Conservation (phyloP, 441 rosid genomes). For the Cnidoscolus chayamansa region DNA sequence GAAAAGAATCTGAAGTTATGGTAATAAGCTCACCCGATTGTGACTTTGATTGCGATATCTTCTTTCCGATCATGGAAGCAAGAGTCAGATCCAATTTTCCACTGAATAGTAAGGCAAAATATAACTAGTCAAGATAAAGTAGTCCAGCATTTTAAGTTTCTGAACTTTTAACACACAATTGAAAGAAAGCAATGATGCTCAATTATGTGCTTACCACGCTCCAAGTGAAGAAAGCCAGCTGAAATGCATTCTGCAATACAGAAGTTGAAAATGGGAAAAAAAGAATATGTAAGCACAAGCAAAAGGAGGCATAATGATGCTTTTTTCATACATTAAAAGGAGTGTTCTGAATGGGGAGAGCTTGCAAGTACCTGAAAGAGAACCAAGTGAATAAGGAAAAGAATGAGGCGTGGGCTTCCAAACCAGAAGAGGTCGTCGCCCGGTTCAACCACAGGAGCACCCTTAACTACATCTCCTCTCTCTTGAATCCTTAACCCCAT, state of each 20-base stretch:
- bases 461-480: constrained; percentile 84
- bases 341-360: not conserved
- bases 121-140: not conserved
- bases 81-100: constrained; percentile 39
- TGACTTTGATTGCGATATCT: constrained; percentile 59
- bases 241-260: constrained; percentile 69
- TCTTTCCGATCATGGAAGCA: constrained; percentile 59
- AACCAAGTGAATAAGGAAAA: constrained; percentile 72
- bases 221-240: constrained; percentile 82
- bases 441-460: constrained; percentile 86
- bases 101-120: constrained; percentile 38
- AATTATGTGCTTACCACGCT: constrained; percentile 43
- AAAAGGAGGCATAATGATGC: not conserved
- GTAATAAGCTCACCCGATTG: constrained; percentile 66
- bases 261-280: not conserved
- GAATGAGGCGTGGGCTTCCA: constrained; percentile 74
- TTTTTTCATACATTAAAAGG: not conserved
- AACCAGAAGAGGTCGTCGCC: constrained; percentile 96
- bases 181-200: too few relatives aligned
- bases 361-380: constrained; percentile 67
- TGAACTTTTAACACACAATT: too few relatives aligned
- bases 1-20: too few relatives aligned
- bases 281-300: not conserved
- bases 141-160: not conserved
- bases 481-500: constrained; percentile 80